These are phyloP conservation scores for Sporothrix mexicana DNA, from an alignment of 2,329 filamentous ascomycete genomes.

Conservation along the genomic window DNA sequence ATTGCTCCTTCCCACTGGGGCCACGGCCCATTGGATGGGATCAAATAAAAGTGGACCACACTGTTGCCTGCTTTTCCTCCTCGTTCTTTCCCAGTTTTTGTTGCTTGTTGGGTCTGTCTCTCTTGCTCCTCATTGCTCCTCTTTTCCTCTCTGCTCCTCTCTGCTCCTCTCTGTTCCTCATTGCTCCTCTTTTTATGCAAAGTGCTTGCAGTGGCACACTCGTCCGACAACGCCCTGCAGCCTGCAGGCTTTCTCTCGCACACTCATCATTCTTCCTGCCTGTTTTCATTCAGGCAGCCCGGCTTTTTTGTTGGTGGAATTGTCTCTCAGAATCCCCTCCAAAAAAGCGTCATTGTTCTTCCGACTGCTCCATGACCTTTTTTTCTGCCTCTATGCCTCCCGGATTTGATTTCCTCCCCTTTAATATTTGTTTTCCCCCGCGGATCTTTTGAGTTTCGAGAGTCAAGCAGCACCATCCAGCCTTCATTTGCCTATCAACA, in stretches of 20 bases:
- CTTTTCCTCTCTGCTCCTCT: too few relatives aligned
- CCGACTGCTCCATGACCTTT: conserved; percentile 11
- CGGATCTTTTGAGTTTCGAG: background rate
- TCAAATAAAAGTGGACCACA: background rate
- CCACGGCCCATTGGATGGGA: background rate
- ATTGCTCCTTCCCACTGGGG: background rate
- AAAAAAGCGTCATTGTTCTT: conserved; percentile 27
- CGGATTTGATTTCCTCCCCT: conserved; percentile 21
- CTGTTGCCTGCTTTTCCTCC: background rate
- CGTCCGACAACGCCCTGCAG: background rate
- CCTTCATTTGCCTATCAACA: conserved; percentile 13
- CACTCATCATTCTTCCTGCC: background rate
- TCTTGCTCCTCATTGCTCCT: background rate
- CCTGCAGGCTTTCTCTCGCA: background rate
- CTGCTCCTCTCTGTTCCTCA: too few relatives aligned
- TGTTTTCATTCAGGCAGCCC: conserved; percentile 24
- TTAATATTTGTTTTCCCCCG: conserved; percentile 19
- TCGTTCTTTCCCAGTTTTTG: conserved; percentile 2
- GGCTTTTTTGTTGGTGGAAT: background rate
- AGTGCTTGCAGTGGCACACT: background rate
- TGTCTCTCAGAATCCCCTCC: conserved; percentile 8
- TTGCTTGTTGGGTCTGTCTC: conserved; percentile 6
- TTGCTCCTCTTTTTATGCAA: conserved; percentile 1
- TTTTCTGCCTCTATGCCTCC: conserved; percentile 17
- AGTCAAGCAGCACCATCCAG: background rate